Conservation (phyloP, 208 protist species). For the Trypanosoma conorhini region DNA sequence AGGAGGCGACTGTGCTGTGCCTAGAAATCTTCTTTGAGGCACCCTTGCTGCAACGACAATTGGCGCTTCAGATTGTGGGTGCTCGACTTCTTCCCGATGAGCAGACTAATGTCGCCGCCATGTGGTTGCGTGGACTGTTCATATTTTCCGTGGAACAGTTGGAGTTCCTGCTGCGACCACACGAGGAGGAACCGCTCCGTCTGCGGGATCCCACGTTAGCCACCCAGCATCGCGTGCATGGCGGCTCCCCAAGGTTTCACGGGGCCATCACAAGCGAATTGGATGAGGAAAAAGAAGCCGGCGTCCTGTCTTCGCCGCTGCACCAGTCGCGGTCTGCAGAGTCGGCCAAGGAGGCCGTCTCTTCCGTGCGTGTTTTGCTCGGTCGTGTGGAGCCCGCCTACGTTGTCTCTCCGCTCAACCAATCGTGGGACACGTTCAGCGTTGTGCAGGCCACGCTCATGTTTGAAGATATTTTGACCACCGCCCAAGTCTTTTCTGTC, state of each 20-base stretch:
- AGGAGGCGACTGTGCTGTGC: conserved; percentile 30
- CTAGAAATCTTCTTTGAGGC: conserved; percentile 27
- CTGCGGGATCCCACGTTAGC: conserved; percentile 6
- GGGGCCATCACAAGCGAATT: not conserved
- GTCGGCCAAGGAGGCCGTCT: conserved; percentile 14
- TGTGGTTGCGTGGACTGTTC: conserved; percentile 45
- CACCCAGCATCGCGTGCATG: not conserved
- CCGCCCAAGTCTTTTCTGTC: conserved; percentile 37
- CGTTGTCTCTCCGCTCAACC: conserved; percentile 60
- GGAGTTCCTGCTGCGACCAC: conserved; percentile 17
- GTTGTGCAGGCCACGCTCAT: conserved; percentile 62
- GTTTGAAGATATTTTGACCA: conserved; percentile 21
- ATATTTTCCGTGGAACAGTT: conserved; percentile 28
- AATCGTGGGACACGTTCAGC: conserved; percentile 60
- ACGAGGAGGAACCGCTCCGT: not conserved
- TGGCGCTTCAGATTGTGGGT: conserved; percentile 54
- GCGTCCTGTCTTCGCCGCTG: not conserved
- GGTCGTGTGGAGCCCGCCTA: conserved; percentile 60
- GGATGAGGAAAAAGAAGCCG: conserved; percentile 2
- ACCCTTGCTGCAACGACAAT: conserved; percentile 35
- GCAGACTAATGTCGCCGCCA: conserved; percentile 35
- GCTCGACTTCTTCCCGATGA: conserved; percentile 43
- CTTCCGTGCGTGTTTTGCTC: conserved; percentile 43
- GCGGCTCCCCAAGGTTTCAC: not conserved
- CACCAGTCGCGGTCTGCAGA: not conserved